Conservation (phyloP, 2,329 filamentous ascomycete genomes). For the Trichophyton simii region DNA sequence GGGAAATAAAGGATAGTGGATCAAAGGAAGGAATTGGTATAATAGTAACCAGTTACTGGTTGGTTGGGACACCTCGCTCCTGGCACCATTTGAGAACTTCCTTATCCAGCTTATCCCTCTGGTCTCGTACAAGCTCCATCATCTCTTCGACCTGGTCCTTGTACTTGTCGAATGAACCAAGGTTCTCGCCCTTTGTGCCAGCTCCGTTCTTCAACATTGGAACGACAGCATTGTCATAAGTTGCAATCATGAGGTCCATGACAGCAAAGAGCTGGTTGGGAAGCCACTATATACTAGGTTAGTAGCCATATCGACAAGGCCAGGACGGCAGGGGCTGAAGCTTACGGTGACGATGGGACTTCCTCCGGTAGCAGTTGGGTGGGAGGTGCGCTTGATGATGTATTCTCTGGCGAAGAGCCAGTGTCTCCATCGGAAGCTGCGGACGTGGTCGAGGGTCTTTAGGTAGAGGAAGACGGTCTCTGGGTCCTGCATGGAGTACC, state of each 20-base stretch:
- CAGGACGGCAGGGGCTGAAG: neutral
- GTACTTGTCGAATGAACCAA: constrained; percentile 17
- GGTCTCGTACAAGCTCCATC: constrained; percentile 24
- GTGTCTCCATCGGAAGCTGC: constrained; percentile 39
- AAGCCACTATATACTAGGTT: constrained; percentile 32
- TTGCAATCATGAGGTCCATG: constrained; percentile 33
- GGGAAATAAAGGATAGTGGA: neutral
- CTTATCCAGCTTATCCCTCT: constrained; percentile 27
- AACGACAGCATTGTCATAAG: constrained; percentile 30
- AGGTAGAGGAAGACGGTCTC: constrained; percentile 34
- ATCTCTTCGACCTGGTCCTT: constrained; percentile 21
- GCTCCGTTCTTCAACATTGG: constrained; percentile 20
- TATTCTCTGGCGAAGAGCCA: constrained; percentile 40
- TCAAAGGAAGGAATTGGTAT: neutral
- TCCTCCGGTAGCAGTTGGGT: constrained; percentile 38
- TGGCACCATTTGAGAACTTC: constrained; percentile 37
- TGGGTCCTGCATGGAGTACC: constrained; percentile 27
- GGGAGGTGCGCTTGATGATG: constrained; percentile 34
- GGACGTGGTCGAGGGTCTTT: constrained; percentile 35
- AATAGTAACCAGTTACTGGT: neutral
- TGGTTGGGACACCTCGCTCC: constrained; percentile 27
- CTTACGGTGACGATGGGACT: constrained; percentile 38
- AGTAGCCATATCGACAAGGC: neutral
- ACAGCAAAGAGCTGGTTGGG: constrained; percentile 38
- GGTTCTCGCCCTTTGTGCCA: constrained; percentile 14